Evolutionary conservation across 306 rosid genomes (phyloP), one percentile per base, ranked within the genome.

Genomic region (Inga laurina): DNA sequence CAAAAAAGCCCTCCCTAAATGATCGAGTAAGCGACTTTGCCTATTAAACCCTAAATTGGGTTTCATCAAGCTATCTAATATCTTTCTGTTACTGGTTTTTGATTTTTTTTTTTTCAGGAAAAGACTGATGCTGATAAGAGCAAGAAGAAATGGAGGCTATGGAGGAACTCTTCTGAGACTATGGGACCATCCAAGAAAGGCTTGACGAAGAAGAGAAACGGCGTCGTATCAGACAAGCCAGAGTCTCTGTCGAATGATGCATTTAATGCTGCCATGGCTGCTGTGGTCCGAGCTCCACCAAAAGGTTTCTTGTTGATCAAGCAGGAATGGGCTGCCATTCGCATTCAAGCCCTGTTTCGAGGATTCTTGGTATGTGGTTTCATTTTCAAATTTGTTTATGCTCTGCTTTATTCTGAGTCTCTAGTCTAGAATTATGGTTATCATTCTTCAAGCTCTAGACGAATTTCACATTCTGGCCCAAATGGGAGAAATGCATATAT

Each of bases 61-160:
- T 44, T 41, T 62, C 5, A 62, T 24, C 18, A 62, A 11, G 73
- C 74, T 44, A 19, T 22, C 39, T 75, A 10, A 30, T 65, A 32
- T 71, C 27, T 71, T 14, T 32, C 70, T 65, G 70, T 32, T 65
- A 5, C 10, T 18, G 49, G 71, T 18, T 34, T 66, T 6, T 67
- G 3, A 1, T 51, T 18, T 19, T 56, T 56, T 2, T 9, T 22
- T 10, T 2, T 10, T 7, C 30, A 19, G 93, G 94, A 89, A 79
- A 90, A 89, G 85, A 65, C 74, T 48, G 87, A 86, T 70, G 51
- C 16, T 74, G 84, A 85, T 39, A 90, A 84, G 89, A 77, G 74
- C 61, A 93, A 90, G 92, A 93, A 89, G 90, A 96, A 92, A 46
- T 96, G 99, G 99, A 92, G 84, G 90, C 80, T 96, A 32, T 96